Evolutionary conservation across 768 basidiomycete genomes (phyloP), one percentile per base, ranked within the genome.

Genomic region (Crassisporium funariophilum): DNA sequence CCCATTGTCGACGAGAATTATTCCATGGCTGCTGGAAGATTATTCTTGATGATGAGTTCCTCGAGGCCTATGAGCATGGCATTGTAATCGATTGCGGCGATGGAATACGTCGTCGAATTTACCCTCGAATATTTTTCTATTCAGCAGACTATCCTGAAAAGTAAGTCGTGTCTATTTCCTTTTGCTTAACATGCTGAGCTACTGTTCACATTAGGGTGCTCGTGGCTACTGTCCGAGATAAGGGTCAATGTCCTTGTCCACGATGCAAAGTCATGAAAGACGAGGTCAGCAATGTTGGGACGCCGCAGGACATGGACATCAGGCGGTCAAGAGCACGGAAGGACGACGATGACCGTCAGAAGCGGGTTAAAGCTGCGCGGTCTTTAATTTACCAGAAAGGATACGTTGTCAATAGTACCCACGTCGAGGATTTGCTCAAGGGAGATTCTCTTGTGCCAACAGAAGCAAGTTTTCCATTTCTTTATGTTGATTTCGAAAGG

Each of bases 1-100:
- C 47, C n/a, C 47, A 46, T 22, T 57, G 27, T 55, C 57, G 22
- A 45, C 40, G 20, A 41, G 40, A 34, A 58, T 55, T 22, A n/a
- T n/a, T n/a, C n/a, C n/a, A n/a, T n/a, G n/a, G n/a, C n/a, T n/a
- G n/a, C n/a, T n/a, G n/a, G n/a, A n/a, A n/a, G n/a, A n/a, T n/a
- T n/a, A n/a, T n/a, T n/a, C n/a, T n/a, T n/a, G n/a, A n/a, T n/a
- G n/a, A n/a, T n/a, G n/a, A n/a, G n/a, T n/a, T n/a, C n/a, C n/a
- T n/a, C n/a, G n/a, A n/a, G n/a, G n/a, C n/a, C n/a, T n/a, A n/a
- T n/a, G n/a, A n/a, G n/a, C n/a, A n/a, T n/a, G n/a, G n/a, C n/a
- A n/a, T n/a, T n/a, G n/a, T n/a, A n/a, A n/a, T n/a, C n/a, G n/a
- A n/a, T n/a, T n/a, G n/a, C n/a, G n/a, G n/a, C n/a, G n/a, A n/a